A percentile compares a stretch with the other conserved stretches of the same genome.
Conservation (phyloP, 306 rosid genomes). For the Astragalus membranaceus region DNA sequence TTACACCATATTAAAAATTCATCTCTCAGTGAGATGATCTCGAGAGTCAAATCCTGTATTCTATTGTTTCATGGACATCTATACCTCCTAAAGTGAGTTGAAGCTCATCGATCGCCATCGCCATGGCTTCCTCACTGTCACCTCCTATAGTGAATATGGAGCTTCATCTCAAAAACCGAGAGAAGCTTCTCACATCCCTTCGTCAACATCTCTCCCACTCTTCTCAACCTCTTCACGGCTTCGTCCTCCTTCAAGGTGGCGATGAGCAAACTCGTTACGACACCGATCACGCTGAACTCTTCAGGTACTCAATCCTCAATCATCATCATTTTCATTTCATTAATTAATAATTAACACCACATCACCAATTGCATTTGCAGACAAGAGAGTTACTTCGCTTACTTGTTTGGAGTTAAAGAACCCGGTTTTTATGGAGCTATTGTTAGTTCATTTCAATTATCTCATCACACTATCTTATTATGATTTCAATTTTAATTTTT, state of each 20-base stretch:
- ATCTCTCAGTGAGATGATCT: too few relatives aligned
- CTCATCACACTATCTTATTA: neutral
- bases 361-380: conserved; percentile 22
- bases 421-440: conserved; percentile 92
- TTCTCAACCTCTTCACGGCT: conserved; percentile 58
- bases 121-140: conserved; percentile 29
- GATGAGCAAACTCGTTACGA: conserved; percentile 79
- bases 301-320: conserved; percentile 42
- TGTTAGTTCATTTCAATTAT: conserved; percentile 36
- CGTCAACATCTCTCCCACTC: conserved; percentile 47
- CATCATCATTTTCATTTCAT: neutral
- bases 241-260: conserved; percentile 88
- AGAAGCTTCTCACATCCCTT: conserved; percentile 49
- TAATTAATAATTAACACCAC: neutral
- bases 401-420: conserved; percentile 76
- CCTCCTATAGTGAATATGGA: conserved; percentile 56
- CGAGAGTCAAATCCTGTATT: too few relatives aligned
- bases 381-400: conserved; percentile 95
- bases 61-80: too few relatives aligned
- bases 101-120: neutral
- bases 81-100: neutral
- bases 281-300: conserved; percentile 80
- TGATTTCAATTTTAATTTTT: neutral
- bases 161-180: conserved; percentile 48
- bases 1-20: too few relatives aligned